Evolutionary conservation across 176 grass and related monocot species (phyloP).

Genomic region (Oryza rufipogon): DNA sequence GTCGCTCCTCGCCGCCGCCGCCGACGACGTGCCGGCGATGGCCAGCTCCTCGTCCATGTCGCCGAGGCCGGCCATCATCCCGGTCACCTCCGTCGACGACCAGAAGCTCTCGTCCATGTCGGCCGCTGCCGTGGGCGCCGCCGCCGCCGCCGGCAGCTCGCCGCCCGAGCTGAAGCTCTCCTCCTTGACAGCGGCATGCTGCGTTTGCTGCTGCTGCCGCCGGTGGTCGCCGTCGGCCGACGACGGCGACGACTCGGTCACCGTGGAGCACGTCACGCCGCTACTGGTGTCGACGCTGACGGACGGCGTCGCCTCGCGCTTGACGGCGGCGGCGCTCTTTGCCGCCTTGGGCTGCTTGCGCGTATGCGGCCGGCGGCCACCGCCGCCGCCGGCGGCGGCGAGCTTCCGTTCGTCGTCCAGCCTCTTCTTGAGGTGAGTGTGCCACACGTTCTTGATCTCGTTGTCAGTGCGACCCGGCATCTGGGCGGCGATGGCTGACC

Average conservation of each 20-base stretch:
- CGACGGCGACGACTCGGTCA: slow-evolving; percentile 31
- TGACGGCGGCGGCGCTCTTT: not conserved
- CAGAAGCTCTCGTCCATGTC: slow-evolving; percentile 60
- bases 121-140: too few relatives aligned
- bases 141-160: not conserved
- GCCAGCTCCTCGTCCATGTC: slow-evolving; percentile 38
- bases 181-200: slow-evolving; percentile 28
- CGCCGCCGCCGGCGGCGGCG: not conserved
- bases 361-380: not conserved
- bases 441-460: slow-evolving; percentile 74
- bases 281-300: slow-evolving; percentile 38
- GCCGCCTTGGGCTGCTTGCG: slow-evolving; percentile 34
- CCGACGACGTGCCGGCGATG: not conserved
- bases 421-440: slow-evolving; percentile 62
- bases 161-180: slow-evolving; percentile 34
- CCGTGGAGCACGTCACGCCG: slow-evolving; percentile 43
- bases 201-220: not conserved
- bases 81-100: slow-evolving; percentile 45
- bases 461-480: slow-evolving; percentile 64
- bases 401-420: slow-evolving; percentile 18
- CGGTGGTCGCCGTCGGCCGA: slow-evolving; percentile 5
- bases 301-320: slow-evolving; percentile 20
- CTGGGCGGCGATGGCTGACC: slow-evolving; percentile 59
- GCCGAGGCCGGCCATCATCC: slow-evolving; percentile 33
- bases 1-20: slow-evolving; percentile 28